Conservation (phyloP, 1,284 basidiomycete species). For the Tetrapyrgos nigripes region DNA sequence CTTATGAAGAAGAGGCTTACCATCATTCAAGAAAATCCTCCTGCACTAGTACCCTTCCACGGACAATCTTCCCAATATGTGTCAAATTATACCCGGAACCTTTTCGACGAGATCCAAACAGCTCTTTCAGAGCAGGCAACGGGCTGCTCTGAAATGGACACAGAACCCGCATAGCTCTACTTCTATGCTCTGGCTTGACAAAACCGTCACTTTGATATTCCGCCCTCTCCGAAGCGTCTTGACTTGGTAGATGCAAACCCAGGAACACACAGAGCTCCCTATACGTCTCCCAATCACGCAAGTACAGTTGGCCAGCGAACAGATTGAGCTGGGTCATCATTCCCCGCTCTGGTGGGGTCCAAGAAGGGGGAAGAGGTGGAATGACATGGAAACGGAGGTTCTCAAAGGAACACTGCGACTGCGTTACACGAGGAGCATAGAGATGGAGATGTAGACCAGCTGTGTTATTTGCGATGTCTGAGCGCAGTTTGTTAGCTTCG, state of each 20-base stretch:
- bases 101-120: conserved; percentile 47
- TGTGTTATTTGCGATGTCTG: conserved; percentile 38
- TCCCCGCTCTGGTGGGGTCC: conserved; percentile 23
- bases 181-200: conserved; percentile 30
- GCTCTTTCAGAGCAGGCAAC: conserved; percentile 36
- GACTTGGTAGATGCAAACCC: conserved; percentile 35
- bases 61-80: conserved; percentile 50
- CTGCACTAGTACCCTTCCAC: conserved; percentile 32
- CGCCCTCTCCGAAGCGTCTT: conserved; percentile 20
- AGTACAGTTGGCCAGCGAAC: conserved; percentile 51
- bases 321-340: conserved; percentile 45
- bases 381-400: conserved; percentile 42
- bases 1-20: no score
- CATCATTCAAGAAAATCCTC: conserved; percentile 39
- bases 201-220: conserved; percentile 40
- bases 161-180: conserved; percentile 13
- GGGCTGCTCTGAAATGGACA: conserved; percentile 38
- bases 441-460: conserved; percentile 46
- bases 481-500: conserved; percentile 50
- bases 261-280: conserved; percentile 40
- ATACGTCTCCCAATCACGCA: conserved; percentile 40
- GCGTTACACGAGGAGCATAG: conserved; percentile 47
- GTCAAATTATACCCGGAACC: conserved; percentile 44
- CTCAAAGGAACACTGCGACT: conserved; percentile 45
- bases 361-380: conserved; percentile 27